Base-by-base conservation (phyloP, 2,329 filamentous ascomycete genomes). In the Sclerotinia glacialis region DNA sequence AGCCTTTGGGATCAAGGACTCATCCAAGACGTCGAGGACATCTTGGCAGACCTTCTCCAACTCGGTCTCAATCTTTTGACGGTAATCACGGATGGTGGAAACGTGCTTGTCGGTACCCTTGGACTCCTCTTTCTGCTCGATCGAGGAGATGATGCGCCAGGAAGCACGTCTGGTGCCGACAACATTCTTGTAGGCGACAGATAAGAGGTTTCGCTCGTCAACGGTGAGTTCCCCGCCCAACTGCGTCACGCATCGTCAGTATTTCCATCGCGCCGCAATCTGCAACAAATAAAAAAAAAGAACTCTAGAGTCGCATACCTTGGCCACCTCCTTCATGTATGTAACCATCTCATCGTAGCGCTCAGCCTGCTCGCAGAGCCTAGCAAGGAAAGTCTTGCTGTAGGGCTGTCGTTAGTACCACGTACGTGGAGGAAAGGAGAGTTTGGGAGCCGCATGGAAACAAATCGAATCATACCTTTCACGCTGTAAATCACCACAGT, bases 261-360 rank as follows among this genome's bases (percentile, higher is more conserved):
- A 72, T 71, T 67, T 66, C 42, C 63, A 55, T 58, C 37, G 56
- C 54, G 66, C 64, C 58, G 50, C n/a, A 34, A 53, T 64, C 40
- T 55, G 47, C n/a, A 56, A 26, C 56, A 64, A 61, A 52, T 65
- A 67, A 56, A 54, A 72, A 54, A 72, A 65, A 75, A 78, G 31
- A n/a, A 37, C 26, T 44, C 26, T 37, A 52, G 26, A 46, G 76
- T 70, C 60, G 69, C 73, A 65, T 87, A 90, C 89, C 85, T 97
- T 96, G 82, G 94, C 94, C 78, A 98, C 94, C 90, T 97, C 93
- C 92, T 98, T 98, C 95, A 98, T 98, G 86, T 94, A 97, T 79
- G 89, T 93, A 77, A 98, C 94, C 94, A 98, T 98, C 85, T 98
- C 95, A 94, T 99, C 94, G 84, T 99, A 99, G 80, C 94, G 94